Base-by-base conservation (phyloP, 1,284 basidiomycete species). In the Pisolithus thermaeus region DNA sequence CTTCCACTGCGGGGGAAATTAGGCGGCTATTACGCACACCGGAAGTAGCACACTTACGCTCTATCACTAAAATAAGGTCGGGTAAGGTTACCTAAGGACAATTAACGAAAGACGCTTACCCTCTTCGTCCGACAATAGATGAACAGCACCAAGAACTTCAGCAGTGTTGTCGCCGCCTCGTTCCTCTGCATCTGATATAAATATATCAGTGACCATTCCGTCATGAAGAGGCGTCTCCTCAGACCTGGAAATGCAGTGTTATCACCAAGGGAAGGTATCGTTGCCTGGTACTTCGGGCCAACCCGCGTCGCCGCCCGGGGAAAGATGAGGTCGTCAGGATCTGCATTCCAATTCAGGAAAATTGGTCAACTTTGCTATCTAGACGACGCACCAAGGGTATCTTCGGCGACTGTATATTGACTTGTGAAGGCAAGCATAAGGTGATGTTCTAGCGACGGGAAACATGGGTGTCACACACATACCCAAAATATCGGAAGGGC, bases 401-500 rank as follows among this genome's bases (percentile, higher is more conserved):
- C 92, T 67, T 92, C 89, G 22, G 92, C 93, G 35, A 88, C 80
- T 2, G 94, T 97, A 70, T 95, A 88, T 70, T 90, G 80, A 12
- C 91, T 93, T 60, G 16, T 25, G 27, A 47, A 38, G 50, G 43
- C 54, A 59, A 51, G 54, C 43, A 18, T 16, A 52, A 52, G 52
- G 50, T 58, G 49, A 35, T 12, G 18, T 45, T 54, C 39, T 14
- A 14, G 12, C 12, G 32, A 14, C 32, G 32, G 32, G 32, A 35
- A 5, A 35, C 11, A 14, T 35, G 32, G 12, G 4, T 14, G 16
- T 35, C 32, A 35, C 32, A 27, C 52, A 69, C 87, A 69, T 64
- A 92, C 92, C 94, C 94, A 71, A 97, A 97, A 71, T 97, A 97
- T 53, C 94, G 79, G 72, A 94, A 97, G 1, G 92, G 92, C 94